Conservation (phyloP, 805 yeast genomes). For the Lachancea meyersii region DNA sequence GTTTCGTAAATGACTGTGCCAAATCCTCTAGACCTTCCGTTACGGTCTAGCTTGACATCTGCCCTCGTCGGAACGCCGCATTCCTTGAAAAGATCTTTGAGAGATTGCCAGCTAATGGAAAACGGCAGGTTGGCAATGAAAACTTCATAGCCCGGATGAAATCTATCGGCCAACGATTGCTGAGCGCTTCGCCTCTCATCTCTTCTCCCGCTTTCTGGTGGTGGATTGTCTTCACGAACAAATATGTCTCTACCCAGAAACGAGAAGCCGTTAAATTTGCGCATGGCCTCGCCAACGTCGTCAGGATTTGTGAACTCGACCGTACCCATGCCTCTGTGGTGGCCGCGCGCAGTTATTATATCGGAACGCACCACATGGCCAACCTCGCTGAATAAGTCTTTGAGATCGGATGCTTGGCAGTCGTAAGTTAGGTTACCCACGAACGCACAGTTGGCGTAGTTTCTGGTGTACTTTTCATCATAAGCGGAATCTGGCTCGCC, state of each 20-base stretch:
- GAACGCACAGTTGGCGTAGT: constrained; percentile 63
- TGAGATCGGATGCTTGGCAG: constrained; percentile 52
- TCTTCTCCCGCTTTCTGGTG: constrained; percentile 41
- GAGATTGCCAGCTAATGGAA: constrained; percentile 74
- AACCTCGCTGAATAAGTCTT: constrained; percentile 49
- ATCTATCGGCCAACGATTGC: constrained; percentile 16
- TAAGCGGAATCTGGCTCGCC: constrained; percentile 25
- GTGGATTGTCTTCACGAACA: constrained; percentile 88
- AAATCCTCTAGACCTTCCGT: constrained; percentile 78
- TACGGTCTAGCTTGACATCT: constrained; percentile 58
- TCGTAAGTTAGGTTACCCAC: constrained; percentile 69
- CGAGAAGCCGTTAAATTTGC: constrained; percentile 55
- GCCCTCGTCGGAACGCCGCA: constrained; percentile 79
- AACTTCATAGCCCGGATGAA: constrained; percentile 41
- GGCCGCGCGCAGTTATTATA: constrained; percentile 69
- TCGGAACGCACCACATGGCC: constrained; percentile 77
- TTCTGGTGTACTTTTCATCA: constrained; percentile 43
- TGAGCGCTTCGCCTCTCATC: constrained; percentile 20
- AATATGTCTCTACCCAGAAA: constrained; percentile 73
- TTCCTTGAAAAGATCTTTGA: constrained; percentile 75
- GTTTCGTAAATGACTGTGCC: constrained; percentile 72
- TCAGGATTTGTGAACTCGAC: constrained; percentile 68
- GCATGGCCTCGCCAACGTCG: constrained; percentile 67
- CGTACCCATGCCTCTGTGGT: constrained; percentile 85
- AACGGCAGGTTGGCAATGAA: constrained; percentile 81